Base-by-base conservation (phyloP, 306 rosid genomes). In the Vigna radiata region DNA sequence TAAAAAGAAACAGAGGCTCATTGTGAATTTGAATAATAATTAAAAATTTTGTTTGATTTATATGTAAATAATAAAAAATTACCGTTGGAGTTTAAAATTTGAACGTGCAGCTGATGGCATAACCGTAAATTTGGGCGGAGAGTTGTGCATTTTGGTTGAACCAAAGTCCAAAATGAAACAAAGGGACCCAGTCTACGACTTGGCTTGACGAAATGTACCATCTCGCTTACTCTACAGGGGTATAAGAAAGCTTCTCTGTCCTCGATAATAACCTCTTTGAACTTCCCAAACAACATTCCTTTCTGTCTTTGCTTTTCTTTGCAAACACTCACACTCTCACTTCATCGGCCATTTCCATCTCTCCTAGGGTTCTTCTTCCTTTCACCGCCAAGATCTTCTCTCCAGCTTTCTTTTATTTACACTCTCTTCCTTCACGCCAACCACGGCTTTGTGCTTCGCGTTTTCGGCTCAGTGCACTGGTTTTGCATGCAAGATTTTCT, bases 321-420 rank as follows among this genome's bases (percentile, higher is more conserved):
- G 74, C 77, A 56, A 18, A 39, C 54, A 1, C 56, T 8, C 83
- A 10, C 63, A 12, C 39, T 23, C 49, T 23, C 73, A 55, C 77
- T 63, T 16, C 43, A 15, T 43, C 21, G 47, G 44, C 72, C 64
- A 58, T 58, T 58, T 78, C 75, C 79, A 8, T 63, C 71, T 16
- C 67, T 72, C 85, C 72, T 83, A 81, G 87, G 90, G 89, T 88
- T 81, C 54, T 88, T 81, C 53, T 60, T 31, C 2, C 67, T 6
- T 39, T 5, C 41, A 7, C 19, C 17, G 17, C 43, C 6, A 14
- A 52, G 3, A 5, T 53, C 44, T 60, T 16, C 29, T 18, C 4
- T 39, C 50, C 3, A 16, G 18, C 71, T 67, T 70, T 81, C 65
- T 27, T 82, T 44, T 12, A 11, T 12, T 3, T 4, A 44, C 49